Percentiles rank a stretch among this genome's conserved stretches.
These are phyloP conservation scores for Claviceps purpurea DNA, from an alignment of 2,329 filamentous ascomycete genomes.

Conservation along the genomic window DNA sequence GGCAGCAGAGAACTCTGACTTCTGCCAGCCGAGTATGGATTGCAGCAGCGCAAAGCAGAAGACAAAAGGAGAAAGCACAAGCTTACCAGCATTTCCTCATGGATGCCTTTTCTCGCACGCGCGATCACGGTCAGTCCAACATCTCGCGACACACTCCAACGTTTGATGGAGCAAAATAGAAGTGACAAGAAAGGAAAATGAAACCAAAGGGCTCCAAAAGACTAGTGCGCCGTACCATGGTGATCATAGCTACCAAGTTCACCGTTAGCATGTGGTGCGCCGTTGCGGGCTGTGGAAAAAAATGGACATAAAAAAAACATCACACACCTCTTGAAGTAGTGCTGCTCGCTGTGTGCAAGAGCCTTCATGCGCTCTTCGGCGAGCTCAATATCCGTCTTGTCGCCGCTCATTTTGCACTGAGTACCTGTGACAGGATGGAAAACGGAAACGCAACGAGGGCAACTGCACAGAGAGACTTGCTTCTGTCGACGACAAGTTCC, in stretches of 20 bases:
- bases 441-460: neutral
- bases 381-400: slow-evolving; percentile 44
- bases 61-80: slow-evolving; percentile 10
- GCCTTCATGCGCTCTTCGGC: slow-evolving; percentile 51
- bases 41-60: neutral
- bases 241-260: slow-evolving; percentile 71
- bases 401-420: slow-evolving; percentile 28
- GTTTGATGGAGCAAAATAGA: neutral
- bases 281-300: neutral
- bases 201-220: neutral
- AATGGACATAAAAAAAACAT: neutral
- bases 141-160: neutral
- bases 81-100: slow-evolving; percentile 95
- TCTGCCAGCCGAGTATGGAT: neutral
- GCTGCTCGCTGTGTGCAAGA: slow-evolving; percentile 90
- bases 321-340: slow-evolving; percentile 92
- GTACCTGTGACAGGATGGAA: neutral
- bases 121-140: neutral
- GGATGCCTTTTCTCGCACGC: slow-evolving; percentile 53
- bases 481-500: neutral
- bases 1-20: neutral
- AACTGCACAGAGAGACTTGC: neutral
- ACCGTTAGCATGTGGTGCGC: neutral
- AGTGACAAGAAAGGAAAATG: slow-evolving; percentile 14
- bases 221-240: slow-evolving; percentile 53